phyloP scores from a whole-genome alignment of 768 basidiomycete genomes.

The Tephrocybe rancida region DNA sequence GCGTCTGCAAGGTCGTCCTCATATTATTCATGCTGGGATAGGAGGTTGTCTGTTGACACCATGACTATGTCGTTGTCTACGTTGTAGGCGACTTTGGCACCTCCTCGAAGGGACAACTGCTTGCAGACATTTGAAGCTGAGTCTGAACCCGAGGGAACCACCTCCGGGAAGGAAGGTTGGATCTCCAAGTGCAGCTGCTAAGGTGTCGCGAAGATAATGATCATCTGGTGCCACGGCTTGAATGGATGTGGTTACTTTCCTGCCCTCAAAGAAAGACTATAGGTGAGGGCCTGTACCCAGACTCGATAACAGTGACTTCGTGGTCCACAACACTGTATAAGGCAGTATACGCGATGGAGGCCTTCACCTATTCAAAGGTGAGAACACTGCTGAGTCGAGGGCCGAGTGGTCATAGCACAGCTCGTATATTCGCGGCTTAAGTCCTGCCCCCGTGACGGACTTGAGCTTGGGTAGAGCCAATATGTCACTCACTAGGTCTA shows the following conservation, averaged over 20 bases:
- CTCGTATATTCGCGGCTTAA: too few species aligned
- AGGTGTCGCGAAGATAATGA: slow-evolving; percentile 2
- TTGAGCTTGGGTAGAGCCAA: too few species aligned
- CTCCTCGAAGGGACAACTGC: too few species aligned
- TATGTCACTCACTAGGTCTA: too few species aligned
- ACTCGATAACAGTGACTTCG: slow-evolving; percentile 34
- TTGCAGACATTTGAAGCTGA: slow-evolving; percentile 39
- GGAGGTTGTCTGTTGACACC: too few species aligned
- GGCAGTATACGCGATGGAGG: slow-evolving; percentile 34
- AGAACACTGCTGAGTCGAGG: slow-evolving; percentile 4
- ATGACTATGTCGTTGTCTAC: too few species aligned
- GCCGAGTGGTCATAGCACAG: too few species aligned
- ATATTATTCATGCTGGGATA: too few species aligned
- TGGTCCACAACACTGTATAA: slow-evolving; percentile 43
- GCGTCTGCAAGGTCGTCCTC: too few species aligned
- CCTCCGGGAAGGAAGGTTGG: slow-evolving; percentile 36
- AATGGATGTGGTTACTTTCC: not conserved
- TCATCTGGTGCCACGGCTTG: slow-evolving; percentile 11
- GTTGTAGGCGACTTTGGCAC: too few species aligned
- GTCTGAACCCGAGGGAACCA: slow-evolving; percentile 41
- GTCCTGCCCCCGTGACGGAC: too few species aligned
- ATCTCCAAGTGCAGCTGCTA: slow-evolving; percentile 31
- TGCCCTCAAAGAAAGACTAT: slow-evolving; percentile 35
- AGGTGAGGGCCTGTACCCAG: slow-evolving; percentile 44
- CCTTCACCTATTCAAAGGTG: slow-evolving; percentile 3